Evolutionary conservation across 2,329 filamentous ascomycete species (phyloP), one percentile per base, ranked within the genome.

Genomic region (Hymenoscyphus infarciens): DNA sequence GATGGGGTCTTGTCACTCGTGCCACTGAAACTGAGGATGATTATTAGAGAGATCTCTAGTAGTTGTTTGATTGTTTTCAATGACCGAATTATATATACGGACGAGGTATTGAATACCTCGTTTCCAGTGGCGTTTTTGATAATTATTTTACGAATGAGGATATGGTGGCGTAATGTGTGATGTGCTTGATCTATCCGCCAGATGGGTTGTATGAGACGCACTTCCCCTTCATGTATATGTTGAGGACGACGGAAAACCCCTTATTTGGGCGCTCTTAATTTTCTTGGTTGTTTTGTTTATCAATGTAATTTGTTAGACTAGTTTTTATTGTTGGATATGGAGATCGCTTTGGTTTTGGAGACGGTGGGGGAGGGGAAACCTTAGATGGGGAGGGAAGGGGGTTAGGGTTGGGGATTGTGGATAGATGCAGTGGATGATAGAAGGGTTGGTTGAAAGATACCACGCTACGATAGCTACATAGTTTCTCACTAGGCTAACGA

Each of bases 21-120:
- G 69, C 72, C 22, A 61, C 65, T 10, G 71, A 73, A 59, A 70
- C 70, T 45, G 72, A 73, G 68, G 72, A 74, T 57, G 72, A 74
- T 67, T 70, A 74, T 38, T 73, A 72, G 66, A 70, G 42, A 22
- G 19, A 25, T 49, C n/a, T 49, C 42, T 49, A 49, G n/a, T 25
- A 49, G 42, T 49, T 49, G n/a, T 49, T 11, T 22, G 42, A 49
- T 49, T 49, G n/a, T 19, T 49, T 49, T 49, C 10, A 42, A 42
- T n/a, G 39, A n/a, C 7, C n/a, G 42, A 6, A 6, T 22, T 49
- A 49, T 49, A 49, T 22, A 49, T 49, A 49, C 42, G 22, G 42
- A 49, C 42, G 10, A 6, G 8, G 19, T 19, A n/a, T 11, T 22
- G 42, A 49, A 49, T 22, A 11, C 42, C 33, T 35, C 33, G 19